Evolutionary conservation across 75 land plant species (phyloP).

Genomic region (Pinus albicaulis): DNA sequence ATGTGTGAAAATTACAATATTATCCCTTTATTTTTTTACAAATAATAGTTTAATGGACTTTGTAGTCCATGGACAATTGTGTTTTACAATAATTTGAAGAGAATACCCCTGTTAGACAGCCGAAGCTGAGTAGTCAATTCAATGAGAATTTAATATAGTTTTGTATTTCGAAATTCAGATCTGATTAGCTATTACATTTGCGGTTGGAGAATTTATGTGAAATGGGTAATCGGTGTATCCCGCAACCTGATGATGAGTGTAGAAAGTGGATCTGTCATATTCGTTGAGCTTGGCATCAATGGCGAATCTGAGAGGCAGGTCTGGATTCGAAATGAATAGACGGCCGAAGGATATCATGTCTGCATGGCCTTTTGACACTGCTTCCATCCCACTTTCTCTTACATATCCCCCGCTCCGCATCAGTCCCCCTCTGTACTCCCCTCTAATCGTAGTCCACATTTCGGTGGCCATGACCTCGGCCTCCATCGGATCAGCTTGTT

Average conservation of each 20-base stretch:
- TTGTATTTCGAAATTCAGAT: background rate
- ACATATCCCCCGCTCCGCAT: constrained; percentile 69
- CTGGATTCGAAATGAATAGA: constrained; percentile 76
- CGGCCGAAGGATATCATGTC: constrained; percentile 78
- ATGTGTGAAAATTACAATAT: too few species aligned
- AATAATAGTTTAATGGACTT: too few species aligned
- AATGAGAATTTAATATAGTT: background rate
- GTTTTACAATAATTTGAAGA: too few species aligned
- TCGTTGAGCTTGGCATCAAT: constrained; percentile 36
- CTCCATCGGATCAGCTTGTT: constrained; percentile 27
- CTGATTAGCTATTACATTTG: background rate
- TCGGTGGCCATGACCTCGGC: constrained; percentile 9
- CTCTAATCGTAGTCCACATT: constrained; percentile 24
- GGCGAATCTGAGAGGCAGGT: constrained; percentile 51
- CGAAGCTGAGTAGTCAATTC: too few species aligned
- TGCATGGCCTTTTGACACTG: constrained; percentile 51
- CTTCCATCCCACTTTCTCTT: constrained; percentile 56
- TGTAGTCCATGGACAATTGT: too few species aligned
- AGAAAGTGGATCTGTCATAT: constrained; percentile 64
- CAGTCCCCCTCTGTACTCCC: constrained; percentile 50
- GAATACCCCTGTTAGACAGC: background rate
- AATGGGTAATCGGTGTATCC: constrained; percentile 82
- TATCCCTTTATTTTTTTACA: too few species aligned
- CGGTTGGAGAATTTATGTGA: background rate
- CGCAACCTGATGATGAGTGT: constrained; percentile 65